These are phyloP conservation scores for Camellia oleifera DNA, from an alignment of 179 eudicot species.

Conservation along the genomic window DNA sequence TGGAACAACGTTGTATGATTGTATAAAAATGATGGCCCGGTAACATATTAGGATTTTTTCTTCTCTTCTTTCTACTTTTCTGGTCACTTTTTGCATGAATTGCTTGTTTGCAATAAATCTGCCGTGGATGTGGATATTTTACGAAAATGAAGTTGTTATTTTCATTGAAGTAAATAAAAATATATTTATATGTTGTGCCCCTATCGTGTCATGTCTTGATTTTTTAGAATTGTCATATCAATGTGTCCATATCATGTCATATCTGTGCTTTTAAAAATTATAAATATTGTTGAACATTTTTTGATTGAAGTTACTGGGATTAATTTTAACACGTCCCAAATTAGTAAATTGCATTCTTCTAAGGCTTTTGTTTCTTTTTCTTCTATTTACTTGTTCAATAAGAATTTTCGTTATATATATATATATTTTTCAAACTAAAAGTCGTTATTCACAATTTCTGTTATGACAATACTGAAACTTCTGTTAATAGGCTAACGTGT, in stretches of 20 bases:
- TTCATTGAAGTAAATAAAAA: not conserved
- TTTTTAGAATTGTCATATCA: not conserved
- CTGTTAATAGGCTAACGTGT: not conserved
- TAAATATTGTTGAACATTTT: not conserved
- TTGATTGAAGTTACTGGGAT: not conserved
- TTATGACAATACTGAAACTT: not conserved
- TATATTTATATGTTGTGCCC: not conserved
- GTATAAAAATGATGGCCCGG: not conserved
- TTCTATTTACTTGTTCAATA: not conserved
- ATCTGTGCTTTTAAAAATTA: not conserved
- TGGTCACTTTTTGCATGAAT: too few relatives aligned
- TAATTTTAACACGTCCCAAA: not conserved
- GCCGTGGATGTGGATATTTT: not conserved
- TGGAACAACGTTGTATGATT: not conserved
- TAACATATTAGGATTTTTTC: not conserved
- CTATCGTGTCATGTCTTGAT: not conserved
- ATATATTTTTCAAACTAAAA: too few relatives aligned
- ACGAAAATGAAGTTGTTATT: not conserved
- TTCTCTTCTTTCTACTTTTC: too few relatives aligned
- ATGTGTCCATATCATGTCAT: not conserved
- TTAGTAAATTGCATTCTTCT: not conserved
- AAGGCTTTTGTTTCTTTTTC: not conserved
- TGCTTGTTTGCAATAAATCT: too few relatives aligned
- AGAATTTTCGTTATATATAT: not conserved
- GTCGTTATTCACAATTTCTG: not conserved